Base-by-base conservation (phyloP, 2,329 filamentous ascomycete genomes). In the Dactylellina drechsleri region DNA sequence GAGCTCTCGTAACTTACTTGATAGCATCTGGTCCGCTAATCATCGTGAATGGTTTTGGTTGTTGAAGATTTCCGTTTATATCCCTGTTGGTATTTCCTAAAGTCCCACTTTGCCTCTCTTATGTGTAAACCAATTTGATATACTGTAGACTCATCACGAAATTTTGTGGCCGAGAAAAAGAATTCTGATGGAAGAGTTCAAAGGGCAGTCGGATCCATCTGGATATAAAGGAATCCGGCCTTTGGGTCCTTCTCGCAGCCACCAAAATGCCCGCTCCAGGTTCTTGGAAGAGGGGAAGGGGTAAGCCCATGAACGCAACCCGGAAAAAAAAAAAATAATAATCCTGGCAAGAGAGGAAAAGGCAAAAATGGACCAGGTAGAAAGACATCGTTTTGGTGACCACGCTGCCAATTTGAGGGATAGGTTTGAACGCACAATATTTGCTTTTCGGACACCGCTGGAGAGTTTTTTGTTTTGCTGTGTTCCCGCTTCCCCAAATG, bases 401-500 rank as follows among this genome's bases (percentile, higher is more conserved):
- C 62, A 62, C 61, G 50, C 49, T 53, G 41, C 43, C 28, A 40
- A n/a, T 52, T 73, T 65, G 53, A 47, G 56, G 54, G 56, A 73
- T 66, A 66, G 68, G 26, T 53, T 73, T 57, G 45, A 54, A 61
- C 47, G 60, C 57, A 61, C 66, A 49, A 70, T 45, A 53, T 75
- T 75, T 75, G 62, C 52, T 75, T 75, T 75, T 74, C 56, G 68
- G 60, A 43, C 16, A 26, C 49, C 20, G 28, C 10, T 59, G 18
- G 16, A 23, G 10, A 71, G 54, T 15, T 28, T 61, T 12, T 50
- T 62, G 67, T 31, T 49, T 57, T 31, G 41, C 45, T 68, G 58
- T 54, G 18, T 36, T 68, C 58, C 71, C 71, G 71, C 71, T 75
- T 75, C 71, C 71, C 71, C 70, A 67, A 75, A 68, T 43, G 58